phyloP scores from a whole-genome alignment of 768 basidiomycete genomes.

The Tylopilus balloui region DNA sequence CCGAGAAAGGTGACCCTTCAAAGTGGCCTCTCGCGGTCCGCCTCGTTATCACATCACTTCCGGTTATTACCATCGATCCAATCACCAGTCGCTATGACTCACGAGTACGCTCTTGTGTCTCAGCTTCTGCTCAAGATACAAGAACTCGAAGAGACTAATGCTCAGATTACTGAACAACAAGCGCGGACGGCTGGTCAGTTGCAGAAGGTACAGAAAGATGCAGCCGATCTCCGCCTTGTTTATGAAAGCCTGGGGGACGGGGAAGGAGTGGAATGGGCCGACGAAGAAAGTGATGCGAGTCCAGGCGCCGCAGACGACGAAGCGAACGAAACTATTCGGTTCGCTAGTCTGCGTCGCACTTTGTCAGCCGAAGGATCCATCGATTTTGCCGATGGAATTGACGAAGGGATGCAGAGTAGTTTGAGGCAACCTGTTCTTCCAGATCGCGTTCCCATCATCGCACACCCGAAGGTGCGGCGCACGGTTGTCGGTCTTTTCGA shows the following conservation, averaged over 20 bases:
- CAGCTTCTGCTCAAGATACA: slow-evolving; percentile 70
- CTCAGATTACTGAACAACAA: slow-evolving; percentile 62
- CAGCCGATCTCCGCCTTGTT: slow-evolving; percentile 60
- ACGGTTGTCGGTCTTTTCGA: slow-evolving; percentile 65
- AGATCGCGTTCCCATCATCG: slow-evolving; percentile 17
- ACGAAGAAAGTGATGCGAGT: slow-evolving; percentile 42
- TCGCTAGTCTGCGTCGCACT: slow-evolving; percentile 27
- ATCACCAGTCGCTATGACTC: slow-evolving; percentile 16
- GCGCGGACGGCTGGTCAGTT: slow-evolving; percentile 55
- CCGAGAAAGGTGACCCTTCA: slow-evolving; percentile 20
- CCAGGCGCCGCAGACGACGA: slow-evolving; percentile 26
- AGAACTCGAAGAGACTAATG: slow-evolving; percentile 73
- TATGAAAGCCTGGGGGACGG: slow-evolving; percentile 66
- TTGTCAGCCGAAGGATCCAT: slow-evolving; percentile 20
- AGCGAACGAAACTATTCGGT: slow-evolving; percentile 30
- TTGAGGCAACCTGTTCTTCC: slow-evolving; percentile 11
- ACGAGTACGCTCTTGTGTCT: slow-evolving; percentile 55
- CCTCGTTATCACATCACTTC: slow-evolving; percentile 21
- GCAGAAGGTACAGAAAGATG: slow-evolving; percentile 67
- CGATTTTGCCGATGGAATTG: slow-evolving; percentile 21
- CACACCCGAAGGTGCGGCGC: slow-evolving; percentile 38
- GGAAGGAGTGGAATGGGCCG: slow-evolving; percentile 35
- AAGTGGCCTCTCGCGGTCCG: slow-evolving; percentile 23
- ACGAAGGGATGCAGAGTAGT: slow-evolving; percentile 25
- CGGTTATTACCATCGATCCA: slow-evolving; percentile 9